Evolutionary conservation across 2,329 filamentous ascomycete genomes (phyloP), one percentile per base, ranked within the genome.

Genomic region (Diaporthe aspalathi): DNA sequence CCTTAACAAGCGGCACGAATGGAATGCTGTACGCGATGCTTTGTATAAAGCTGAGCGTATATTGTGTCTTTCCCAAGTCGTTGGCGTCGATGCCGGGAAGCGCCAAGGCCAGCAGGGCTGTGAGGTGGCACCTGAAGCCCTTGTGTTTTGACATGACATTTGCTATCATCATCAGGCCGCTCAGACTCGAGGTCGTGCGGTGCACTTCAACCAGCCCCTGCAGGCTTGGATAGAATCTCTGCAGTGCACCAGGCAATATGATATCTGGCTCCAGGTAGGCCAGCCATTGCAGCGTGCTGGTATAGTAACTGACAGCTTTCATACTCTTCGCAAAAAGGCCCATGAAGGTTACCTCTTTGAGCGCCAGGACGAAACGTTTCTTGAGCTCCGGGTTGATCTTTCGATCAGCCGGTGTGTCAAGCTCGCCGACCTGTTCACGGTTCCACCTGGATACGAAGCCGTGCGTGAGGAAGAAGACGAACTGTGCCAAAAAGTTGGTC

Each of bases 371-470:
- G 79, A 99, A 98, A 56, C 96, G 92, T 78, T 87, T 90, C 84
- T 95, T 97, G 75, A 99, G 81, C n/a, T 90, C 90, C 40, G 90
- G 88, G 73, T 91, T 96, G 75, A 99, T 91, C 76, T 86, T 92
- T 68, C 96, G 90, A 65, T 95, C 94, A 49, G 88, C 83, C 0
- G 95, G 95, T 1, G 95, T 89, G 54, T 97, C 93, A 83, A 97
- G 92, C 83, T 99, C 97, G 35, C 94, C 94, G 78, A 91, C 97
- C 79, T 93, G 92, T 82, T 99, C 96, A 67, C 95, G 91, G 79
- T 99, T 98, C 95, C 95, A 99, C 67, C 96, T 91, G 83, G 97
- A 96, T 53, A 99, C 94, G 80, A 99, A 99, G 77, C 97, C 95
- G 80, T 99, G 96, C 2, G 95, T 92, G 7, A 99, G 86, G 81